These are phyloP conservation scores for Claviceps spartinae DNA, from an alignment of 2,329 filamentous ascomycete species.

Conservation along the genomic window DNA sequence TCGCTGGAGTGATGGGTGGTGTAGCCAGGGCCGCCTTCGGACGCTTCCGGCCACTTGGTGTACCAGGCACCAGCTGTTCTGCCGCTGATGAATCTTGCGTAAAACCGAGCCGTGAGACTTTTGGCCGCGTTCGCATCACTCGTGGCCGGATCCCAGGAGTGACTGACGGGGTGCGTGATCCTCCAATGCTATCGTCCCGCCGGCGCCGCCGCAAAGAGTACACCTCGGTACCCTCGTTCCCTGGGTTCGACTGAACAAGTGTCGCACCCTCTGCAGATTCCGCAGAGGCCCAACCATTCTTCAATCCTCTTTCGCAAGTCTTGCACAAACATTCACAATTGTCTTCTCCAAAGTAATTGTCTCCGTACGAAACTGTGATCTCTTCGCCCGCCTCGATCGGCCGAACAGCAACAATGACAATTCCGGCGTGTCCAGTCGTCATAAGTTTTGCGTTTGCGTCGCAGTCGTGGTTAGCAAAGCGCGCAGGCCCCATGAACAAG, in stretches of 20 bases:
- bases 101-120: constrained; percentile 19
- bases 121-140: constrained; percentile 27
- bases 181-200: constrained; percentile 35
- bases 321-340: constrained; percentile 91
- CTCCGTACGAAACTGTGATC: constrained; percentile 91
- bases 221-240: constrained; percentile 33
- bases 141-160: constrained; percentile 42
- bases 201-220: constrained; percentile 44
- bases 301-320: constrained; percentile 62
- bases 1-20: constrained; percentile 42
- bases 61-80: constrained; percentile 15
- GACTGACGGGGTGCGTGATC: constrained; percentile 43
- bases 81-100: constrained; percentile 20
- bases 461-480: constrained; percentile 97
- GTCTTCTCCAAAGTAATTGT: constrained; percentile 87
- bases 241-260: constrained; percentile 35
- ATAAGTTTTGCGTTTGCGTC: constrained; percentile 79
- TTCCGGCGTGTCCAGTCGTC: constrained; percentile 71
- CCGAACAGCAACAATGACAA: constrained; percentile 75
- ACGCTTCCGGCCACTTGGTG: constrained; percentile 23
- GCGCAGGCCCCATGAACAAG: constrained; percentile 84
- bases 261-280: constrained; percentile 26
- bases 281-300: constrained; percentile 69
- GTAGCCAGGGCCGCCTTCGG: constrained; percentile 32
- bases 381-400: constrained; percentile 82